phyloP scores from a whole-genome alignment of 2,329 filamentous ascomycete genomes.

The Cercospora berteroae region DNA sequence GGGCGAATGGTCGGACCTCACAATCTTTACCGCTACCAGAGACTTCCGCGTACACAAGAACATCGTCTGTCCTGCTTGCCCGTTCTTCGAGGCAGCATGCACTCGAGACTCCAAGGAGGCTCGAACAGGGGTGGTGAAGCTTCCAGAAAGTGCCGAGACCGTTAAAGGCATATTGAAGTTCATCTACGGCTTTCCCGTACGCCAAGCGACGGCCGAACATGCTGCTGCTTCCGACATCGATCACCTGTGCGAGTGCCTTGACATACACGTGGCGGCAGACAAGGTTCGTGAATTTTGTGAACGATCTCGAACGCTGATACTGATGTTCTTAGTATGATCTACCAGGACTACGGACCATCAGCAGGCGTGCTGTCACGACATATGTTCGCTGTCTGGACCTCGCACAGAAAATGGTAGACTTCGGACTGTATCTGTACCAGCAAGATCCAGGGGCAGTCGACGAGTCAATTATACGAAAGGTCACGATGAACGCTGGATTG shows the following conservation, averaged over 20 bases:
- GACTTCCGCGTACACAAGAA: slow-evolving; percentile 4
- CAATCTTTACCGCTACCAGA: neutral
- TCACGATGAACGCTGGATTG: too few relatives aligned
- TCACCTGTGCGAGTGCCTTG: neutral
- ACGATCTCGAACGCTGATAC: too few relatives aligned
- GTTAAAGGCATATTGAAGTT: neutral
- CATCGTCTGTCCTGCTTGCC: neutral
- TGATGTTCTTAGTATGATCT: too few relatives aligned
- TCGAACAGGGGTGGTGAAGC: neutral
- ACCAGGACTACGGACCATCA: too few relatives aligned
- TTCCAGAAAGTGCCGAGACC: neutral
- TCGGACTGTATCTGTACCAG: too few relatives aligned
- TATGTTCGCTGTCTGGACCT: too few relatives aligned
- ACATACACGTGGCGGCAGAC: neutral
- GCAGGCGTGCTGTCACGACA: too few relatives aligned
- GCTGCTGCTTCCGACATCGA: neutral
- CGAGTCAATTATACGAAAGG: too few relatives aligned
- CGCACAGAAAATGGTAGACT: too few relatives aligned
- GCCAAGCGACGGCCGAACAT: neutral
- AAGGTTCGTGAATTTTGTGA: too few relatives aligned
- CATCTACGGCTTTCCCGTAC: neutral
- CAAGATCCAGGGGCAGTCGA: too few relatives aligned
- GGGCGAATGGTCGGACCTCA: slow-evolving; percentile 2
- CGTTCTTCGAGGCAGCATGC: neutral
- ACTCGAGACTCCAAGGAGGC: neutral